Evolutionary conservation across 805 yeast species (phyloP).

Genomic region (Zygoascus tannicola): DNA sequence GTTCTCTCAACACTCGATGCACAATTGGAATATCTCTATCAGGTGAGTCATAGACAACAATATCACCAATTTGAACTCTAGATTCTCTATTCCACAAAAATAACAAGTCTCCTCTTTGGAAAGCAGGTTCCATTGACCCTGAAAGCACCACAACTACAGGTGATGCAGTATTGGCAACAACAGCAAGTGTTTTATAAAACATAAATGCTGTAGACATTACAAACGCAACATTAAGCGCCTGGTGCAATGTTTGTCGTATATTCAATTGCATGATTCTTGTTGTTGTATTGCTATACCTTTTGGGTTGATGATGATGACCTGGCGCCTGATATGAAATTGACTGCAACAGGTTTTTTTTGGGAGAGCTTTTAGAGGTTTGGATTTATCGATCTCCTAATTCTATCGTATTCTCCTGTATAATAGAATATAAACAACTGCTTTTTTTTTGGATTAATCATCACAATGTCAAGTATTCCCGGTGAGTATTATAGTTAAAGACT

Average conservation of each 20-base stretch:
- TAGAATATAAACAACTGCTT: too few species aligned
- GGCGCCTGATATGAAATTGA: background rate
- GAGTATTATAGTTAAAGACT: too few species aligned
- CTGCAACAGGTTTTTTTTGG: too few species aligned
- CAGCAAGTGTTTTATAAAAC: slow-evolving; percentile 77
- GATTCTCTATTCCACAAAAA: slow-evolving; percentile 81
- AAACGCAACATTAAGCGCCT: slow-evolving; percentile 62
- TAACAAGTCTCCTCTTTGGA: slow-evolving; percentile 92
- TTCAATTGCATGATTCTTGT: slow-evolving; percentile 7
- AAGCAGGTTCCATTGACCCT: slow-evolving; percentile 99
- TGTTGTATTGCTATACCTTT: background rate
- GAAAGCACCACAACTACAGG: slow-evolving; percentile 95
- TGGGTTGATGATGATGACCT: background rate
- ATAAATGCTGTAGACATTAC: slow-evolving; percentile 84
- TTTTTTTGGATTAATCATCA: too few species aligned
- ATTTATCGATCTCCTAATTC: too few species aligned
- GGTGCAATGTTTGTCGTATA: slow-evolving; percentile 25
- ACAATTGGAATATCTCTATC: slow-evolving; percentile 89
- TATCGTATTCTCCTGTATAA: too few species aligned
- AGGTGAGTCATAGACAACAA: slow-evolving; percentile 82
- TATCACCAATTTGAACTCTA: slow-evolving; percentile 70
- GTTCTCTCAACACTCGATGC: slow-evolving; percentile 87
- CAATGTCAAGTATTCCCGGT: too few species aligned
- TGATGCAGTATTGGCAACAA: slow-evolving; percentile 73
- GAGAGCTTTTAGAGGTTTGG: too few species aligned